phyloP scores from a whole-genome alignment of 306 rosid genomes.

The Calophaca sinica region DNA sequence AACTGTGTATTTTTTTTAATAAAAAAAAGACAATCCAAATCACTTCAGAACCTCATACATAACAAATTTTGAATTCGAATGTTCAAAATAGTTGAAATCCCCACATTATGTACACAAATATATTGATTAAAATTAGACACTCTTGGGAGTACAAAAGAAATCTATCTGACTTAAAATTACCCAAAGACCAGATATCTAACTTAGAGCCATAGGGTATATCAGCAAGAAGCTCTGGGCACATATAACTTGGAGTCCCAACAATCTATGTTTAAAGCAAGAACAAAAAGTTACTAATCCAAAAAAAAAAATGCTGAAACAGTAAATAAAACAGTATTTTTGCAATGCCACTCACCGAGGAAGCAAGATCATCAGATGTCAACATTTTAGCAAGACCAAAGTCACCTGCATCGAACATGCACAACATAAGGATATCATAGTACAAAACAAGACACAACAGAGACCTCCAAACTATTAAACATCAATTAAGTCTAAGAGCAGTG shows the following conservation, averaged over 20 bases:
- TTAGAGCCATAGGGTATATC: no score
- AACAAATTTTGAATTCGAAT: no score
- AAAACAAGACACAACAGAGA: constrained; percentile 13
- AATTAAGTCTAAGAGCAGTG: background rate
- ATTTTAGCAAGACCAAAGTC: constrained; percentile 97
- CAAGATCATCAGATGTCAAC: constrained; percentile 95
- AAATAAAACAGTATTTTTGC: background rate
- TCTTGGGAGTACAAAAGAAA: constrained; percentile 32
- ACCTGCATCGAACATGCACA: constrained; percentile 62
- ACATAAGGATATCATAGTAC: constrained; percentile 17
- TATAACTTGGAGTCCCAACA: constrained; percentile 90
- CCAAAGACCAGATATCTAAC: no score
- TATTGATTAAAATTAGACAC: background rate
- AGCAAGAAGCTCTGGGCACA: no score
- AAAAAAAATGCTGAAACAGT: constrained; percentile 10
- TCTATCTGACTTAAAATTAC: constrained; percentile 82
- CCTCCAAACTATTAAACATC: background rate
- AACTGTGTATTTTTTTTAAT: no score
- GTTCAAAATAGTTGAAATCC: no score
- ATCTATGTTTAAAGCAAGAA: constrained; percentile 58
- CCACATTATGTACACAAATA: no score
- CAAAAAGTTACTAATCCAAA: constrained; percentile 21
- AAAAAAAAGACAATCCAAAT: no score
- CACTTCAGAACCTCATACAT: no score
- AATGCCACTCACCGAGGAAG: constrained; percentile 80